Percentiles rank a stretch among this genome's conserved stretches.
Evolutionary conservation across 371 early-diverging fungal species (phyloP).

Genomic region (Dipsacomyces acuminosporus): DNA sequence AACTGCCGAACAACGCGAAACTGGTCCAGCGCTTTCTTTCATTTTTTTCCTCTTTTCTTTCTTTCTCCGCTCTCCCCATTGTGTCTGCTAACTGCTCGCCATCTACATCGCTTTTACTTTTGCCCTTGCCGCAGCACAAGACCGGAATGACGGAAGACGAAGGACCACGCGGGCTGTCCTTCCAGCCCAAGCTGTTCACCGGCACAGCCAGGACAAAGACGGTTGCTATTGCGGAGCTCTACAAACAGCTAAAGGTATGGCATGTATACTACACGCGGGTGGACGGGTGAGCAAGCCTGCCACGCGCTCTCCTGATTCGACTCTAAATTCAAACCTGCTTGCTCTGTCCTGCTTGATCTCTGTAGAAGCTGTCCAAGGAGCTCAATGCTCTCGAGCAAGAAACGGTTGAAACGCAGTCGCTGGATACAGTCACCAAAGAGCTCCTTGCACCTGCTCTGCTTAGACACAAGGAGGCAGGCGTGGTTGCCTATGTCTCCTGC

Average conservation of each 20-base stretch:
- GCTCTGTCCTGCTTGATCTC: no score
- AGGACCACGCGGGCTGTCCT: slow-evolving; percentile 38
- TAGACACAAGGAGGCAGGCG: slow-evolving; percentile 72
- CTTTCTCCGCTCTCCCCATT: no score
- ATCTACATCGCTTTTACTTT: no score
- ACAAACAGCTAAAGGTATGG: slow-evolving; percentile 54
- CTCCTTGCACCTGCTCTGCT: slow-evolving; percentile 64
- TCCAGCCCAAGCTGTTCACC: slow-evolving; percentile 46
- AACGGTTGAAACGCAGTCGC: slow-evolving; percentile 57
- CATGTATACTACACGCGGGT: no score
- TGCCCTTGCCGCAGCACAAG: no score
- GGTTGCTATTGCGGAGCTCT: slow-evolving; percentile 47
- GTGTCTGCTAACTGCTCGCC: no score
- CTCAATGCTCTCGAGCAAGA: slow-evolving; percentile 67
- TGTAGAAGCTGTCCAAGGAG: slow-evolving; percentile 63
- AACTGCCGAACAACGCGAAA: no score
- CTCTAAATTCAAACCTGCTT: no score
- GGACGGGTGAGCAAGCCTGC: no score
- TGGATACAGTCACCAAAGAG: slow-evolving; percentile 60
- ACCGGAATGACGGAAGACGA: slow-evolving; percentile 27
- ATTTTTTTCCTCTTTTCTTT: no score
- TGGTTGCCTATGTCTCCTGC: slow-evolving; percentile 72
- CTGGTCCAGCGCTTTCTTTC: no score
- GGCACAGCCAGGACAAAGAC: slow-evolving; percentile 43
- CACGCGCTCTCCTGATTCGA: no score